phyloP scores from a whole-genome alignment of 371 early-diverging fungal species.

The Lichtheimia ornata region DNA sequence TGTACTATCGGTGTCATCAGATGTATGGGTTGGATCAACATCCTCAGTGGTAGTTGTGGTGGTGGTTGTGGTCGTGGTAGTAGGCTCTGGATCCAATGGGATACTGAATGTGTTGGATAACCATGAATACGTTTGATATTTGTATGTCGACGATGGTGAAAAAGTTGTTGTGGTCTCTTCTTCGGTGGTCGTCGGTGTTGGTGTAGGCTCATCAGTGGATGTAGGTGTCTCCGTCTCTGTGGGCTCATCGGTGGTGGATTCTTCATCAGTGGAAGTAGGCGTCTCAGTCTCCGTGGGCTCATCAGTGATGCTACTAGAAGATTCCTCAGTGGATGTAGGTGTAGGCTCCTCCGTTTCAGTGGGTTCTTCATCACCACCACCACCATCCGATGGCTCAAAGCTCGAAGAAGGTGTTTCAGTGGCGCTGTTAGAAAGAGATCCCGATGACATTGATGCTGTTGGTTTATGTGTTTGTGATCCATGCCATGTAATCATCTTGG shows the following conservation, averaged over 20 bases:
- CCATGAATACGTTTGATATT: slow-evolving; percentile 20
- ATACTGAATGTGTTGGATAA: slow-evolving; percentile 18
- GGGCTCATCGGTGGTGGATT: slow-evolving; percentile 15
- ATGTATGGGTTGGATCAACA: slow-evolving; percentile 3
- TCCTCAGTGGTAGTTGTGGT: background rate
- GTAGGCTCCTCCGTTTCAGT: slow-evolving; percentile 8
- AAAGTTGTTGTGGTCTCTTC: slow-evolving; percentile 9
- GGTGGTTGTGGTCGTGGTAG: slow-evolving; percentile 5
- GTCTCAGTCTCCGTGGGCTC: slow-evolving; percentile 3
- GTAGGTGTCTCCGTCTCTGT: slow-evolving; percentile 3
- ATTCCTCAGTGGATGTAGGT: background rate
- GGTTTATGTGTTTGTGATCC: too few species aligned
- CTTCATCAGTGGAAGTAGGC: slow-evolving; percentile 8
- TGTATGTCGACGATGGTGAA: slow-evolving; percentile 16
- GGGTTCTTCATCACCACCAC: background rate
- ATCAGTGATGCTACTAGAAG: slow-evolving; percentile 5
- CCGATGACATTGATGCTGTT: too few species aligned
- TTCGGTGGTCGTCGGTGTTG: slow-evolving; percentile 10
- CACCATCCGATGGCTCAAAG: too few species aligned
- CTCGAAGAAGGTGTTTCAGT: too few species aligned
- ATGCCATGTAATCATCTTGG: too few species aligned
- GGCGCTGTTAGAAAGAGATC: too few species aligned
- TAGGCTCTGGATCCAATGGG: slow-evolving; percentile 11
- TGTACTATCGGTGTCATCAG: slow-evolving; percentile 5
- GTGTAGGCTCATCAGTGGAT: slow-evolving; percentile 5